These are phyloP conservation scores for Heliosperma pusillum DNA, from an alignment of 148 eudicot species.

Conservation along the genomic window DNA sequence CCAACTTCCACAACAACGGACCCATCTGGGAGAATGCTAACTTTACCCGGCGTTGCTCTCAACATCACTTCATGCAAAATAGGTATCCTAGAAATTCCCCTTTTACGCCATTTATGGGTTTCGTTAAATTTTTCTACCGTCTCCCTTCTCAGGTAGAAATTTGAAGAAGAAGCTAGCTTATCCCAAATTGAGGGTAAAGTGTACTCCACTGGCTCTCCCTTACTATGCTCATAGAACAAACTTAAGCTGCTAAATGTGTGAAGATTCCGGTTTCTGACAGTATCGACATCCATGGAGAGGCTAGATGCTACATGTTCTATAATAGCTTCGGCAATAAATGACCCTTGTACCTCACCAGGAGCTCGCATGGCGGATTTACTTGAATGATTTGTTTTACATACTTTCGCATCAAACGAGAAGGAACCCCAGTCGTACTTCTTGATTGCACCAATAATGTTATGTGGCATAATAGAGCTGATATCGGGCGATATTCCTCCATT, in stretches of 20 bases:
- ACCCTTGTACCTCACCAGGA: slow-evolving; percentile 81
- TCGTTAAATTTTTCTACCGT: slow-evolving; percentile 41
- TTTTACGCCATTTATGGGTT: slow-evolving; percentile 59
- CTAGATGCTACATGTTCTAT: slow-evolving; percentile 73
- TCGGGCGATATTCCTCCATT: slow-evolving; percentile 56
- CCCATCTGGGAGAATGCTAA: slow-evolving; percentile 77
- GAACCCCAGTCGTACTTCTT: slow-evolving; percentile 92
- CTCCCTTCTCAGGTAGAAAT: slow-evolving; percentile 37
- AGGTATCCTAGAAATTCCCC: slow-evolving; percentile 78
- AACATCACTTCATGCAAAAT: slow-evolving; percentile 41
- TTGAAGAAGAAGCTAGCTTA: slow-evolving; percentile 52
- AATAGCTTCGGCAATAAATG: slow-evolving; percentile 78
- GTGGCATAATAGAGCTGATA: slow-evolving; percentile 60
- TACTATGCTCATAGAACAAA: slow-evolving; percentile 40
- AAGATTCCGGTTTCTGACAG: slow-evolving; percentile 55
- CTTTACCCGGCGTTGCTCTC: slow-evolving; percentile 76
- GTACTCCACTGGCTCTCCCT: slow-evolving; percentile 58
- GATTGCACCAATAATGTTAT: slow-evolving; percentile 35
- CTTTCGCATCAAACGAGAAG: slow-evolving; percentile 62
- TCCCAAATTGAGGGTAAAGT: slow-evolving; percentile 76
- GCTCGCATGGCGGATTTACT: slow-evolving; percentile 82
- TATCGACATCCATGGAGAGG: slow-evolving; percentile 62
- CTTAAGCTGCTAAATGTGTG: slow-evolving; percentile 60
- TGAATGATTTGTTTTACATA: slow-evolving; percentile 80
- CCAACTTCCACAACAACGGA: slow-evolving; percentile 90